Base-by-base conservation (phyloP, 2,329 filamentous ascomycete genomes). In the Cercospora brassicicola region DNA sequence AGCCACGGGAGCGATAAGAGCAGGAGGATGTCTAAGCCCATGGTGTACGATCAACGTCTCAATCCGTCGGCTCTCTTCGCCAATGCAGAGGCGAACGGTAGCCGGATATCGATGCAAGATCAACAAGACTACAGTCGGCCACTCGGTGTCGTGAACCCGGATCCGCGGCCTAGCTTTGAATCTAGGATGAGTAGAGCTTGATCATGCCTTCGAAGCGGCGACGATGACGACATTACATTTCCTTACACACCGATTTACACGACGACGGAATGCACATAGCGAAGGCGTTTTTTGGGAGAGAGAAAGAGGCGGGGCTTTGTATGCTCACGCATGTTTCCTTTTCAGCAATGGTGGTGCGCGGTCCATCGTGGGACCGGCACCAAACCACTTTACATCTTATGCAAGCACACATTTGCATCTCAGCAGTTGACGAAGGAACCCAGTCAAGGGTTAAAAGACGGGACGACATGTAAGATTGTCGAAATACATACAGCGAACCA, bases 71-170 rank as follows among this genome's bases (percentile, higher is more conserved):
- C 81, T 2, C 77, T 84, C 30, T 81, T 84, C 73, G 78, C 78
- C 39, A 79, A 83, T 55, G 72, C 72, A 53, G 76, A 79, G 39
- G 80, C 81, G n/a, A 84, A 83, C 67, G 76, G 77, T 18, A 84
- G 82, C 67, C 79, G 80, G 23, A 78, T 80, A 26, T 84, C 82
- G 61, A 76, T 84, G 53, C 80, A 78, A 55, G 84, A 82, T 64
- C 77, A 83, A 62, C 81, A 84, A 65, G 83, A 85, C 67, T 85
- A 84, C 68, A 81, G 81, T 56, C 79, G 83, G 59, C 80, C 81
- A 57, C 70, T 77, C 6, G 82, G 82, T 26, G 81, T 84, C 23
- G 73, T 72, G 36, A 79, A 79, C 57, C 78, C 78, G 10, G 78
- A 79, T 66, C 69, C 69, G n/a, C 72, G 76, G 59, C 63, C 67